Evolutionary conservation across 345 rosid species (phyloP).

Genomic region (Rhodamnia argentea): DNA sequence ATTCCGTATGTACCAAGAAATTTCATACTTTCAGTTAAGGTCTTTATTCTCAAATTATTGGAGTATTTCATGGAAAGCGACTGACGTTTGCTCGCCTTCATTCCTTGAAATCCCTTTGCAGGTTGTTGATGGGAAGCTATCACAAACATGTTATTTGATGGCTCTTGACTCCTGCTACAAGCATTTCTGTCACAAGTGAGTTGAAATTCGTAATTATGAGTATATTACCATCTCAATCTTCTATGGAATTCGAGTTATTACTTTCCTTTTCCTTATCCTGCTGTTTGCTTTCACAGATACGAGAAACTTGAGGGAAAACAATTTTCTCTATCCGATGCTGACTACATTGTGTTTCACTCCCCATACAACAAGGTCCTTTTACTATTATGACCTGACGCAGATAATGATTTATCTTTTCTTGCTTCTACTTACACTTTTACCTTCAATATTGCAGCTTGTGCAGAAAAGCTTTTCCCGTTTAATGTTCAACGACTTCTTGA

Average conservation of each 20-base stretch:
- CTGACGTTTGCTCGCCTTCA: background rate
- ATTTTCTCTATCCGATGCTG: constrained; percentile 73
- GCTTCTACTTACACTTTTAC: background rate
- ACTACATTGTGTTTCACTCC: constrained; percentile 85
- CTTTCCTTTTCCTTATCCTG: background rate
- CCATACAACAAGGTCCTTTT: constrained; percentile 87
- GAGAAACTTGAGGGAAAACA: constrained; percentile 79
- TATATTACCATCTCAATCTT: background rate
- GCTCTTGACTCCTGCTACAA: constrained; percentile 95
- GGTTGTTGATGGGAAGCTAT: constrained; percentile 99
- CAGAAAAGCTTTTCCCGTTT: constrained; percentile 98
- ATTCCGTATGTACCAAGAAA: background rate
- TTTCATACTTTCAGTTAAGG: background rate
- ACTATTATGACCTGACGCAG: background rate
- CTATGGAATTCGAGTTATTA: background rate
- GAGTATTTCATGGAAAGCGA: background rate
- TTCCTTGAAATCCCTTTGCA: constrained; percentile 13
- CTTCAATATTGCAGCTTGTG: constrained; percentile 68
- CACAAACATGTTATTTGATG: constrained; percentile 98
- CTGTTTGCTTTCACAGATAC: constrained; percentile 33
- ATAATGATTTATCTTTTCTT: background rate
- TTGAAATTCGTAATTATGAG: background rate
- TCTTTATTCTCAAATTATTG: background rate
- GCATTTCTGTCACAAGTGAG: constrained; percentile 75
- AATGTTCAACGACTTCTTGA: constrained; percentile 67